Conservation (phyloP, 805 yeast genomes). For the Candida quercuum region DNA sequence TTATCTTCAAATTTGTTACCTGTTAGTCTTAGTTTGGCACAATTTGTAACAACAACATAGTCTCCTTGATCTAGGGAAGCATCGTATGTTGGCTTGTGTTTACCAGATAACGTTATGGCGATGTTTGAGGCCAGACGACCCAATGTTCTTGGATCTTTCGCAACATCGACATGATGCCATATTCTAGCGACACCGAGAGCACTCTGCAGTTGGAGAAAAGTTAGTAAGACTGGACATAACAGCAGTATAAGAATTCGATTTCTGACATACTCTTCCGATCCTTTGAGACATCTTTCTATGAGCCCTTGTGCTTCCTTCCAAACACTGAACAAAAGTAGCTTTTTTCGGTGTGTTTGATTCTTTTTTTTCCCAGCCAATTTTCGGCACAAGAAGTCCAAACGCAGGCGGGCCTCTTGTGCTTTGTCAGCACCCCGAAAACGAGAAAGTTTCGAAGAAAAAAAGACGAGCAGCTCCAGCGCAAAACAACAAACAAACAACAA, state of each 20-base stretch:
- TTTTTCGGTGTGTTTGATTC: background rate
- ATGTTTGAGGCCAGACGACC: conserved; percentile 91
- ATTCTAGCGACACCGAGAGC: conserved; percentile 75
- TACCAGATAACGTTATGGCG: conserved; percentile 89
- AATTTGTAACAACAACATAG: conserved; percentile 94
- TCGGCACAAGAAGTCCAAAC: no score
- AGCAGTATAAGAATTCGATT: no score
- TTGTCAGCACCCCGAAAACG: no score
- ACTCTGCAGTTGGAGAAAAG: conserved; percentile 31
- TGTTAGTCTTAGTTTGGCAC: conserved; percentile 72
- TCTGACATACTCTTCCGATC: conserved; percentile 21
- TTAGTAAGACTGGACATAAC: background rate
- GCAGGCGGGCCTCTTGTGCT: no score
- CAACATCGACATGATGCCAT: conserved; percentile 95
- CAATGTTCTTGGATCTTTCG: conserved; percentile 75
- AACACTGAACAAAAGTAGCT: background rate
- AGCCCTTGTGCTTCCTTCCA: background rate
- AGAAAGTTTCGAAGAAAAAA: background rate
- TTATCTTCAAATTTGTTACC: conserved; percentile 82
- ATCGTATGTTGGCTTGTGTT: conserved; percentile 89
- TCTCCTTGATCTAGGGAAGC: conserved; percentile 86
- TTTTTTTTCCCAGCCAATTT: background rate
- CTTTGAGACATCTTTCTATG: conserved; percentile 21
- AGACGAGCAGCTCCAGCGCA: background rate
- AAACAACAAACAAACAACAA: background rate